Evolutionary conservation across 169 alveolate species (phyloP).

Genomic region (Ichthyophthirius multifiliis): DNA sequence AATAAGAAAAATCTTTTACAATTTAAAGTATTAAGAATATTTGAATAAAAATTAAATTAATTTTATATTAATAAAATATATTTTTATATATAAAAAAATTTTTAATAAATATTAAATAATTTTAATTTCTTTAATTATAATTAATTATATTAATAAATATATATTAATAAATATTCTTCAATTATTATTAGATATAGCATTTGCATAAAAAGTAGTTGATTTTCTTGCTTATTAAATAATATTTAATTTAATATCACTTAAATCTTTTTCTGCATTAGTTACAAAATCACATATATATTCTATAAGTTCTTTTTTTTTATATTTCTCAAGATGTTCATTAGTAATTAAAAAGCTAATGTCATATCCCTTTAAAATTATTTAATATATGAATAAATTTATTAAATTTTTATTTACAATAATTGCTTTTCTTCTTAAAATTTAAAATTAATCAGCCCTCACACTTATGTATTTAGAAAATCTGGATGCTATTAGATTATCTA

Average conservation of each 20-base stretch:
- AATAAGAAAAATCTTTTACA: no score
- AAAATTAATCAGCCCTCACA: constrained; percentile 45
- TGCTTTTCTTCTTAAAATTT: constrained; percentile 41
- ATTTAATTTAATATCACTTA: constrained; percentile 67
- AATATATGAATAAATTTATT: not conserved
- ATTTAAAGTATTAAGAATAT: no score
- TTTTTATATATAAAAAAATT: no score
- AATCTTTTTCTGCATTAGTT: constrained; percentile 62
- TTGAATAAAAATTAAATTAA: no score
- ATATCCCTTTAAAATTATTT: constrained; percentile 33
- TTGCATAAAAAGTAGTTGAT: constrained; percentile 59
- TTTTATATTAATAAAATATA: no score
- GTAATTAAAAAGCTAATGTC: constrained; percentile 67
- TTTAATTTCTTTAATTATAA: no score
- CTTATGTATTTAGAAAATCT: constrained; percentile 31
- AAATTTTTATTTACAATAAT: not conserved
- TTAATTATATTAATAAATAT: no score
- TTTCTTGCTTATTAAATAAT: constrained; percentile 57
- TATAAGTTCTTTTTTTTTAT: constrained; percentile 60
- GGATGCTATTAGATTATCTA: constrained; percentile 31
- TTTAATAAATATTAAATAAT: no score
- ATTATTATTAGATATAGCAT: constrained; percentile 52
- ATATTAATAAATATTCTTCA: no score
- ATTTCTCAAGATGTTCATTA: constrained; percentile 57
- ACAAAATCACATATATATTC: constrained; percentile 64